phyloP scores from a whole-genome alignment of 768 basidiomycete species.

The Symmetrospora coprosmae region DNA sequence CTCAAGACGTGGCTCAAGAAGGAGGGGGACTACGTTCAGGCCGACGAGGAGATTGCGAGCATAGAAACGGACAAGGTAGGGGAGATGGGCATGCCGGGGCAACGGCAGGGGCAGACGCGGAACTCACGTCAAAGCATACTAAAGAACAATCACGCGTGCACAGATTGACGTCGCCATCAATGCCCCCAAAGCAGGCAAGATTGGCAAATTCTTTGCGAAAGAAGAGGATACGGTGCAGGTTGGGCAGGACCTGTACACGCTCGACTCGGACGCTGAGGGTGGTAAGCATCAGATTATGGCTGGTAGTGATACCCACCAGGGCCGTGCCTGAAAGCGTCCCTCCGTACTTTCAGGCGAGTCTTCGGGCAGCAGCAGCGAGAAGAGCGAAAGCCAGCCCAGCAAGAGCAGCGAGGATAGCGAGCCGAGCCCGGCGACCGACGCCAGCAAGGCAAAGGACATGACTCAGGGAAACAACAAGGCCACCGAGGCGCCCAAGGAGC shows the following conservation, averaged over 20 bases:
- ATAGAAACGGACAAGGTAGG: constrained; percentile 97
- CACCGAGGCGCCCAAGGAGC: too few relatives aligned
- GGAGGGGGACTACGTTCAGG: constrained; percentile 75
- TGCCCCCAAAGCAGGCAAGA: constrained; percentile 71
- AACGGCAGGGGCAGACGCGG: not conserved
- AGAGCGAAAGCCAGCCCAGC: too few relatives aligned
- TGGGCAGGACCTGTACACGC: constrained; percentile 81
- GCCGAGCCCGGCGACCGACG: too few relatives aligned
- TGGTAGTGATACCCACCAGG: too few relatives aligned
- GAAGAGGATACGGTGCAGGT: constrained; percentile 92
- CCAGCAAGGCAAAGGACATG: not conserved
- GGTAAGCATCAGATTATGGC: too few relatives aligned
- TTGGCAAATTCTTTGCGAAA: constrained; percentile 69
- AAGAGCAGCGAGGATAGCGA: too few relatives aligned
- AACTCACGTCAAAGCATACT: not conserved
- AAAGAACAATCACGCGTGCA: too few relatives aligned
- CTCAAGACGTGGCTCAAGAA: constrained; percentile 88
- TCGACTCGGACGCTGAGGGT: constrained; percentile 44
- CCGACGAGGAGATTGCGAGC: constrained; percentile 90
- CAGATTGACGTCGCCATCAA: constrained; percentile 97
- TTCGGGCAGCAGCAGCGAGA: too few relatives aligned
- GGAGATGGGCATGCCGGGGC: not conserved
- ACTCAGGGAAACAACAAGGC: not conserved
- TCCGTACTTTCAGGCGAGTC: too few relatives aligned
- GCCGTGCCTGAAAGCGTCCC: too few relatives aligned